phyloP scores from a whole-genome alignment of 2,329 filamentous ascomycete genomes.

The Aspergillus proliferans region DNA sequence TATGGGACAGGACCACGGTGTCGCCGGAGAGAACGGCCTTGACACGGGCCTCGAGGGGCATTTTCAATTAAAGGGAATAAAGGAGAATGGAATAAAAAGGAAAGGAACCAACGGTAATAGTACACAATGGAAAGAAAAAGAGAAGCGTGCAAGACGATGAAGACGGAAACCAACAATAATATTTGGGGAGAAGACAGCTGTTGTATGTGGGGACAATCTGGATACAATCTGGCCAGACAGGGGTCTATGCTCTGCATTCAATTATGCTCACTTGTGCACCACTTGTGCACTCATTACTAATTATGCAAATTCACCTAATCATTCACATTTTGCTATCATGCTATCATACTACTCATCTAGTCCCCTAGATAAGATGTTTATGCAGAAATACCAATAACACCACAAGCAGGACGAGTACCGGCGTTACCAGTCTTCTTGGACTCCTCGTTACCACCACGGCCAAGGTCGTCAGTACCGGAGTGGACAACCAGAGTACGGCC shows the following conservation, averaged over 20 bases:
- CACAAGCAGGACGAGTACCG: conserved; percentile 86
- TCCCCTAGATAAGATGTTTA: conserved; percentile 41
- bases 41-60: conserved; percentile 60
- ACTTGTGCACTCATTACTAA: too few relatives aligned
- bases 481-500: conserved; percentile 95
- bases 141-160: too few relatives aligned
- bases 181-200: too few relatives aligned
- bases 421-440: conserved; percentile 98
- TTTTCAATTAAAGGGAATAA: conserved; percentile 15
- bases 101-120: conserved; percentile 2
- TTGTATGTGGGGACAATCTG: too few relatives aligned
- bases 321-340: too few relatives aligned
- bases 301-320: too few relatives aligned
- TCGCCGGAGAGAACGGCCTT: conserved; percentile 94
- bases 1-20: conserved; percentile 75
- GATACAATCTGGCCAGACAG: too few relatives aligned
- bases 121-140: conserved; percentile 4
- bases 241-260: too few relatives aligned
- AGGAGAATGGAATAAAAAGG: conserved; percentile 7
- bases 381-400: conserved; percentile 82
- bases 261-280: too few relatives aligned
- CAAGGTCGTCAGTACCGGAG: conserved; percentile 92
- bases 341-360: too few relatives aligned
- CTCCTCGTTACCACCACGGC: conserved; percentile 85
- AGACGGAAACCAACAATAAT: too few relatives aligned